Evolutionary conservation across 2,329 filamentous ascomycete genomes (phyloP).

Genomic region (Diplocarpon mali): DNA sequence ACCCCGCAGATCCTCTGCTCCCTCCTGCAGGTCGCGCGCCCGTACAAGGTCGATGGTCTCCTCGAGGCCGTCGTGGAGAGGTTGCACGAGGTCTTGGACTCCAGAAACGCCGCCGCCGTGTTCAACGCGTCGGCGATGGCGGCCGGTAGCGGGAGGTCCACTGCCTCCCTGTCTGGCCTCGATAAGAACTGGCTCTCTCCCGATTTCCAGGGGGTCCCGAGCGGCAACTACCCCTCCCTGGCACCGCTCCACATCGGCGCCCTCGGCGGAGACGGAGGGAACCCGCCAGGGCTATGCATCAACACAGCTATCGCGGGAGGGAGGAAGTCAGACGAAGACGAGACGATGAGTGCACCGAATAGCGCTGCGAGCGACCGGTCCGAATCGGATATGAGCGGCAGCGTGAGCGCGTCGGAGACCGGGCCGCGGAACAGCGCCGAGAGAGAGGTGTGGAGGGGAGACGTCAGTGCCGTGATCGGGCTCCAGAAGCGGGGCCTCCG

Average conservation of each 20-base stretch:
- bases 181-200: conserved; percentile 43
- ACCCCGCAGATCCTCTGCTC: conserved; percentile 95
- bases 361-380: conserved; percentile 22
- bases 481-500: conserved; percentile 86
- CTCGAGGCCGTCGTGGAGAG: conserved; percentile 88
- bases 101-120: conserved; percentile 86
- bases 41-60: conserved; percentile 86
- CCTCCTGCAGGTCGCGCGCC: conserved; percentile 81
- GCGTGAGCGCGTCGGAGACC: conserved; percentile 30
- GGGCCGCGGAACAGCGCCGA: conserved; percentile 30
- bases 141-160: conserved; percentile 79
- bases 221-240: conserved; percentile 7
- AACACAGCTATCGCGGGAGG: conserved; percentile 37
- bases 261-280: conserved; percentile 13
- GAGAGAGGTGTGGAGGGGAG: conserved; percentile 66
- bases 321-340: conserved; percentile 28
- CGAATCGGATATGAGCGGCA: conserved; percentile 20
- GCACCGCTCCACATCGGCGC: conserved; percentile 13
- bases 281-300: conserved; percentile 33
- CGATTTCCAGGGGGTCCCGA: conserved; percentile 26
- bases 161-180: conserved; percentile 42
- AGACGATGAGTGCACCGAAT: conserved; percentile 25
- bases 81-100: conserved; percentile 80
- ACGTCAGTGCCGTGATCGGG: conserved; percentile 83
- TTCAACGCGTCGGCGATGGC: conserved; percentile 99